Base-by-base conservation (phyloP, 768 basidiomycete genomes). In the Suillus bovinus region DNA sequence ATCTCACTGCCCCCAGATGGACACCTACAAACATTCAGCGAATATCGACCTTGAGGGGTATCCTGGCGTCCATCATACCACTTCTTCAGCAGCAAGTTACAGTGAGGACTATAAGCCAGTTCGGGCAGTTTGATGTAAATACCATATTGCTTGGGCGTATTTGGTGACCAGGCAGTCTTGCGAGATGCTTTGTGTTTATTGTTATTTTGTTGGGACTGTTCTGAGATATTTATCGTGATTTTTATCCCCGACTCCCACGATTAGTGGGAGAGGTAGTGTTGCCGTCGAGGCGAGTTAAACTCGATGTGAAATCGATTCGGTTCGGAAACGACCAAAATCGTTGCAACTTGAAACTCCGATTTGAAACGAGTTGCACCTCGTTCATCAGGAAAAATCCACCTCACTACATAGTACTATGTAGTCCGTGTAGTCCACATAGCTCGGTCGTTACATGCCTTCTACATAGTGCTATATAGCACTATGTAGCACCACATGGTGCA, bases 21-120 rank as follows among this genome's bases (percentile, higher is more conserved):
- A 74, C 57, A 73, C 73, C 14, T 70, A 72, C 55, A 69, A 61
- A 44, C 70, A 67, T 56, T 63, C 64, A 14, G 63, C 63, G 33
- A 22, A 52, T 39, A 29, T 50, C 20, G 46, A 50, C 29, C 33
- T 59, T 22, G 34, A 54, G 16, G 42, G 42, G 24, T 53, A 56
- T 57, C 20, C 16, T 24, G 20, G 27, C 17, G 27, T 22, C 17
- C 24, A 20, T 52, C 46, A 20, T n/a, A 31, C 33, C 13, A 17
- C 17, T 9, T 54, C 49, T 29, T 59, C 59, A 20, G n/a, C 34
- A 34, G 31, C 44, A 29, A 57, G 59, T 22, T 60, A 60, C 50
- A 47, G 14, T 16, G 59, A 17, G 39, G 58, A 60, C 33, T 24
- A 24, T 27, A 60, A 60, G 22, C 59, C 34, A 11, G 54, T 16